Base-by-base conservation (phyloP, 2,329 filamentous ascomycete species). In the Knoxdaviesia capensis region DNA sequence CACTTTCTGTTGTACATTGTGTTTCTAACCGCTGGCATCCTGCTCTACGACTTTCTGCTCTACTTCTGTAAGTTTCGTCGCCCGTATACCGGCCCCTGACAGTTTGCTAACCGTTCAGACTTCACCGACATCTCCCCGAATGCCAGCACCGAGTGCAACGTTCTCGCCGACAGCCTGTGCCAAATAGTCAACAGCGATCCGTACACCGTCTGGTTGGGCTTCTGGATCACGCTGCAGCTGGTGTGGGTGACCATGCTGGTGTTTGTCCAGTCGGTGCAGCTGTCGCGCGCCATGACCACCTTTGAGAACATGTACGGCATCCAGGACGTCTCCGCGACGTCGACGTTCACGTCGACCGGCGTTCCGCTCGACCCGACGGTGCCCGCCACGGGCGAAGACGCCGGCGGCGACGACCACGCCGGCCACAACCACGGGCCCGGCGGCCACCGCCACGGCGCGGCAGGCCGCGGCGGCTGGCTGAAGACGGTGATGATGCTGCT, bases 221-320 rank as follows among this genome's bases (percentile, higher is more conserved):
- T 83, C 31, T 98, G 90, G 90, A 71, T 72, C 6, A 69, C 72
- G 2, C 64, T 94, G 37, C 92, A 98, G 58, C 70, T 94, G 32
- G 80, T 84, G 20, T 98, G 90, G 90, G 84, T 96, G 3, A 78
- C 80, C n/a, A 96, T 98, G 87, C 76, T 98, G 33, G 69, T 94
- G 45, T 80, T 86, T 48, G 92, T 96, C 5, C 92, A 98, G 56
- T 76, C 94, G 41, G 69, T 94, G 41, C 90, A 98, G 56, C 79
- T 98, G 41, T 81, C 86, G 0, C 77, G 86, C 46, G 92, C 87
- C 44, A 80, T 93, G 66, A 98, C 90, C 1, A 98, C 90, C 0
- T 96, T 83, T 59, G 90, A 98, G 60, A 93, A 87, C 58, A 96
- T 98, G 87, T 77, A 79, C 48, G 80, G 84, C 41, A 70, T 86